Evolutionary conservation across 202 grass and related monocot genomes (phyloP), one percentile per base, ranked within the genome.

Genomic region (Bolboschoenoplectus hybrid): DNA sequence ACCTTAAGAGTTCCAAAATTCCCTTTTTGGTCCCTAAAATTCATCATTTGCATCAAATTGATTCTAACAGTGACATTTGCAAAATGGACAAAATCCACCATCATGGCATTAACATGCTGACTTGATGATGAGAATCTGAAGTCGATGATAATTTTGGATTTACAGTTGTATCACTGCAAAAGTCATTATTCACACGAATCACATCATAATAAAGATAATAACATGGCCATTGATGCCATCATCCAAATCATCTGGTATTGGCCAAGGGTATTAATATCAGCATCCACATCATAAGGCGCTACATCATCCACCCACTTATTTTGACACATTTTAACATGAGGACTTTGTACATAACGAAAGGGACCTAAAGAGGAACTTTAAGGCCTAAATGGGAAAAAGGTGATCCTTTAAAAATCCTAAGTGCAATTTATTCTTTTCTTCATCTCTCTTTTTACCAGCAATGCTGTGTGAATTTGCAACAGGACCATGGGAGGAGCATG

Each of bases 401-500:
- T 57, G 51, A 78, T 51, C 40, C 68, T 46, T 41, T 5, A 2
- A 51, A 4, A 12, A 56, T 34, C 74, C 34, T 39, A 78, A 20
- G 52, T 79, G 51, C 16, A 79, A 38, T 58, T 79, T 41, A 55
- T 44, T 43, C 26, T 58, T 40, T 32, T 50, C 3, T 63, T 66
- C 43, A 1, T 78, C 46, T 34, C 49, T 86, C 56, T 86, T 49
- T 46, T 86, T 76, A 86, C 84, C 57, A 35, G 62, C 34, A 63
- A 86, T 49, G 35, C 14, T 79, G 57, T 65, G 64, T n/a, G 74
- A 67, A 79, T 73, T 89, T 70, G 83, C 84, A 75, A 86, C 63
- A 60, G 83, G 12, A 38, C 63, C 70, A 74, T 90, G 86, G 58
- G 85, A 87, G 38, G 80, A 90, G 73, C 68, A 91, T 73, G 26